Evolutionary conservation across 1,284 basidiomycete genomes (phyloP).

Genomic region (Malassezia furfur): DNA sequence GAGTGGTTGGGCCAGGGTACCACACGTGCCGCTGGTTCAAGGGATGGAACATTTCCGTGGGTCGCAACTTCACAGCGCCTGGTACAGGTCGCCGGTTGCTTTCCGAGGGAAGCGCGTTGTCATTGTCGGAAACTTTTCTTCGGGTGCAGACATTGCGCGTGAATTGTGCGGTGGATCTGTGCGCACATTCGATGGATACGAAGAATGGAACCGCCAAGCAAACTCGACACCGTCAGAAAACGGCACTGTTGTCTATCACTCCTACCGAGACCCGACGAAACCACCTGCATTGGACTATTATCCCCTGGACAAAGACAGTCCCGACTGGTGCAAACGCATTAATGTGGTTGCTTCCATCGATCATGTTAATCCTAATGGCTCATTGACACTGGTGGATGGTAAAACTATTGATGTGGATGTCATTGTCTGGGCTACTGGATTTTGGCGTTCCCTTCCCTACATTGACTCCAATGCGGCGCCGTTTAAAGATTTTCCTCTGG

Average conservation of each 20-base stretch:
- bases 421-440: constrained; percentile 46
- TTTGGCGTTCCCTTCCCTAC: constrained; percentile 27
- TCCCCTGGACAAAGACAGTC: constrained; percentile 23
- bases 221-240: background rate
- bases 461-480: constrained; percentile 4
- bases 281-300: constrained; percentile 41
- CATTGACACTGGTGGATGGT: constrained; percentile 20
- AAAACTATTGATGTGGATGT: constrained; percentile 22
- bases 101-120: constrained; percentile 49
- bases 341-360: constrained; percentile 28
- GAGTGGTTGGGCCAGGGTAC: constrained; percentile 53
- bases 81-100: constrained; percentile 50
- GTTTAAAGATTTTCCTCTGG: constrained; percentile 13
- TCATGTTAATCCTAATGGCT: constrained; percentile 13
- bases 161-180: constrained; percentile 47
- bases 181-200: constrained; percentile 12
- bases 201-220: constrained; percentile 15
- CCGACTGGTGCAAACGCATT: constrained; percentile 35
- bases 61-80: constrained; percentile 50
- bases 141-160: constrained; percentile 53
- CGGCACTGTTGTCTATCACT: constrained; percentile 20
- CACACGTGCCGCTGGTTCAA: constrained; percentile 50
- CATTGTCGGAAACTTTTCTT: constrained; percentile 53
- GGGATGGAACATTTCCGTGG: constrained; percentile 50
- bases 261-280: constrained; percentile 26